Percentiles rank a stretch among this genome's conserved stretches.
Evolutionary conservation across 305 asterid species (phyloP).

Genomic region (Rubia balearica): DNA sequence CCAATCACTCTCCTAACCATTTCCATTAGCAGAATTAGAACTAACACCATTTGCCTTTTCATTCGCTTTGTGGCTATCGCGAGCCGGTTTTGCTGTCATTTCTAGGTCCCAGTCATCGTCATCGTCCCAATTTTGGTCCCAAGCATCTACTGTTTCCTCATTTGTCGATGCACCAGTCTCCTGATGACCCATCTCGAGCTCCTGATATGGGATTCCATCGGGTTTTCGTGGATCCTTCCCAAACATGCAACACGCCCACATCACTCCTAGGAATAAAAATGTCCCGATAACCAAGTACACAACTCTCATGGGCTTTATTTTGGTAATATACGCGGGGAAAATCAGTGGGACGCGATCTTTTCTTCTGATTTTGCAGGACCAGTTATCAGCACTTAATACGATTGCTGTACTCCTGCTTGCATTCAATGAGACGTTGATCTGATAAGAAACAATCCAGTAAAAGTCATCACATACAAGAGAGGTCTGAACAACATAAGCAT

Average conservation of each 20-base stretch:
- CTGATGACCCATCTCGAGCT: slow-evolving; percentile 56
- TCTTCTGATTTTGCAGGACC: slow-evolving; percentile 33
- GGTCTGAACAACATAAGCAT: not conserved
- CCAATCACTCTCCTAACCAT: slow-evolving; percentile 35
- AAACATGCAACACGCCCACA: slow-evolving; percentile 49
- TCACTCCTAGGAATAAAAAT: slow-evolving; percentile 39
- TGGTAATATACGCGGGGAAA: slow-evolving; percentile 20
- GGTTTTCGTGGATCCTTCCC: slow-evolving; percentile 30
- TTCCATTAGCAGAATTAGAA: slow-evolving; percentile 28
- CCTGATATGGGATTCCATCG: slow-evolving; percentile 46
- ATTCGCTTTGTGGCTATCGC: slow-evolving; percentile 18
- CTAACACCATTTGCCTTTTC: slow-evolving; percentile 28
- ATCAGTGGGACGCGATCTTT: slow-evolving; percentile 26
- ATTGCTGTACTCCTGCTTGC: slow-evolving; percentile 33
- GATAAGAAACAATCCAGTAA: slow-evolving; percentile 19
- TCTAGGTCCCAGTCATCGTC: slow-evolving; percentile 69
- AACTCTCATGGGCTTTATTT: slow-evolving; percentile 37
- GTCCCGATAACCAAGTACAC: slow-evolving; percentile 40
- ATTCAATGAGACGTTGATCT: slow-evolving; percentile 42
- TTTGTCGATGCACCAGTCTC: slow-evolving; percentile 21
- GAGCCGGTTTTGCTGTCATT: slow-evolving; percentile 31
- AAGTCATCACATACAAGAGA: not conserved
- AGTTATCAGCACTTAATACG: slow-evolving; percentile 26
- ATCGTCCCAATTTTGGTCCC: slow-evolving; percentile 67
- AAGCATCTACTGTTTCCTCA: slow-evolving; percentile 33